Conservation (phyloP, 2,329 filamentous ascomycete species). For the Ophiostoma sp. region DNA sequence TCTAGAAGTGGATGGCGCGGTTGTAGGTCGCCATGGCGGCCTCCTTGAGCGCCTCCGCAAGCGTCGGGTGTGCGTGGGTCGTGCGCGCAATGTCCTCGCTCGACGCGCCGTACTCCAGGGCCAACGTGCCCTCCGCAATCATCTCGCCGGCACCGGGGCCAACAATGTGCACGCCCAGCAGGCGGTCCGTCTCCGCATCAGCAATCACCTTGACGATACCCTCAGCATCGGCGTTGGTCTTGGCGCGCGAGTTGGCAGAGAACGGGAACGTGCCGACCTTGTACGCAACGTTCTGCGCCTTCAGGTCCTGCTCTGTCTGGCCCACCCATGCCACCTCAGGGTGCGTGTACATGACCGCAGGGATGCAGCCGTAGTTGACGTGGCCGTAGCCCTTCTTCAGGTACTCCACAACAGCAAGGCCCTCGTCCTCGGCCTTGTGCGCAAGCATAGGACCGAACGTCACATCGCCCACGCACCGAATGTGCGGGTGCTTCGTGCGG, state of each 20-base stretch:
- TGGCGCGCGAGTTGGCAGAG: constrained; percentile 95
- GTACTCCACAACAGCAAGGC: constrained; percentile 90
- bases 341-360: constrained; percentile 99
- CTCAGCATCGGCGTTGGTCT: constrained; percentile 96
- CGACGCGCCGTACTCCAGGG: constrained; percentile 93
- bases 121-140: constrained; percentile 96
- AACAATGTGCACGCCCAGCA: constrained; percentile 95
- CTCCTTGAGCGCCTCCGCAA: constrained; percentile 99
- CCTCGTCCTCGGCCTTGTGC: constrained; percentile 99
- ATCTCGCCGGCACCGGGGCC: constrained; percentile 96
- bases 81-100: constrained; percentile 94
- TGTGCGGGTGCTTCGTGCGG: constrained; percentile 95
- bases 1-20: constrained; percentile 93
- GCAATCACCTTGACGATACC: constrained; percentile 96
- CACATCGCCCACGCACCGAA: constrained; percentile 92
- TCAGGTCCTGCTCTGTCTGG: constrained; percentile 94
- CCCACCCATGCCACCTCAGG: constrained; percentile 99
- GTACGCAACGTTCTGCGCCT: constrained; percentile 87
- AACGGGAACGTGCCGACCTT: constrained; percentile 94
- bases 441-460: constrained; percentile 99
- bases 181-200: constrained; percentile 92
- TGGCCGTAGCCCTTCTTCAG: constrained; percentile 98
- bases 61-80: constrained; percentile 93
- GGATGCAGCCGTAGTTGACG: constrained; percentile 98
- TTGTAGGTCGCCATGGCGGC: constrained; percentile 96